phyloP scores from a whole-genome alignment of 768 basidiomycete species.

The Hemileccinum impolitum region DNA sequence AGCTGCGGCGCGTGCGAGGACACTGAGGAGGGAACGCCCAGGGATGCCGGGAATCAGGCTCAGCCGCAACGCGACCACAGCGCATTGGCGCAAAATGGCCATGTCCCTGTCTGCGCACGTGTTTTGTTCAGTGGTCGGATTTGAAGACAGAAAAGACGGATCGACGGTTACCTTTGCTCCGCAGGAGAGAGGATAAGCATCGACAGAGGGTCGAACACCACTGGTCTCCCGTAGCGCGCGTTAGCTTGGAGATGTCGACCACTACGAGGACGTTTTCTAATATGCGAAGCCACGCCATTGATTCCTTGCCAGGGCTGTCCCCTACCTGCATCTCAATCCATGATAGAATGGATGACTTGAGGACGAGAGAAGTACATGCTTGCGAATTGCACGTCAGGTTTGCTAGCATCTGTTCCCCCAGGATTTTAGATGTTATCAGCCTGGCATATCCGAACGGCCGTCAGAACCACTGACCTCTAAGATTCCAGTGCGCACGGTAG shows the following conservation, averaged over 20 bases:
- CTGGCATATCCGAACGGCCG: not conserved
- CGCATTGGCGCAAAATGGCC: constrained; percentile 21
- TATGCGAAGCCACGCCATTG: constrained; percentile 61
- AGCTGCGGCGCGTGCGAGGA: constrained; percentile 30
- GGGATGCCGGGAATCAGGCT: constrained; percentile 32
- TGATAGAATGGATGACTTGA: constrained; percentile 66
- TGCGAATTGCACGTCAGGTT: constrained; percentile 68
- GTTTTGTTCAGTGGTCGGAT: not conserved
- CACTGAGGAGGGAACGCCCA: constrained; percentile 22
- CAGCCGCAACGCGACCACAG: constrained; percentile 35
- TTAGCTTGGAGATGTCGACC: constrained; percentile 49
- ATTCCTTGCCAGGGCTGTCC: constrained; percentile 31
- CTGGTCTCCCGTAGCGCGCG: constrained; percentile 50
- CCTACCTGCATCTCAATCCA: constrained; percentile 81
- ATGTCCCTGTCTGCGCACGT: constrained; percentile 17
- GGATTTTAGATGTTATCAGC: not conserved
- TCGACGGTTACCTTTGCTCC: constrained; percentile 9
- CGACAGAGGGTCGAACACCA: constrained; percentile 58
- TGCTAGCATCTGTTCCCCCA: constrained; percentile 56
- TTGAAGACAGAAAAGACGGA: not conserved
- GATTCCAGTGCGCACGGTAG: constrained; percentile 50
- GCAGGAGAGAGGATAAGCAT: constrained; percentile 37
- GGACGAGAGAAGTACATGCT: constrained; percentile 66
- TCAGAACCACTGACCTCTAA: constrained; percentile 52
- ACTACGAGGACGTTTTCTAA: constrained; percentile 60